A percentile compares a stretch with the other conserved stretches of the same genome.
phyloP scores from a whole-genome alignment of 2,329 filamentous ascomycete genomes.

The Ophiostoma pallidulum region DNA sequence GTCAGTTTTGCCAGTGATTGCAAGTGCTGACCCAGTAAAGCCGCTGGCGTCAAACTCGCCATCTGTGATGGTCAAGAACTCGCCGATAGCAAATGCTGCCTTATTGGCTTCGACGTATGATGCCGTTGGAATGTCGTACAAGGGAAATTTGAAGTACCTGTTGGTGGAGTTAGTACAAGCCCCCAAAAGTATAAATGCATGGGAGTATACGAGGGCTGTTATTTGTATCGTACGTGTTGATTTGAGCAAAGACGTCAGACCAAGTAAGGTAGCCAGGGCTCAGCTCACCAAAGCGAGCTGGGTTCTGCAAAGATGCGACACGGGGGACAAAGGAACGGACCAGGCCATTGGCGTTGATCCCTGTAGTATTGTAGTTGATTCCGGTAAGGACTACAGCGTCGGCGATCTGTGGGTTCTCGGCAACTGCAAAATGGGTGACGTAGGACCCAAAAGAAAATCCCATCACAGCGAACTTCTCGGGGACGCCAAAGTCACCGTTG shows the following conservation, averaged over 20 bases:
- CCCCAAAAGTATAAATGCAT: too few species aligned
- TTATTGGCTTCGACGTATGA: background rate
- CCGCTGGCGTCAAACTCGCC: background rate
- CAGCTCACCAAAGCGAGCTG: background rate
- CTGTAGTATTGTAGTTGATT: constrained; percentile 2
- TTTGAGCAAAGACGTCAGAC: background rate
- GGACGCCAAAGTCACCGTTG: background rate
- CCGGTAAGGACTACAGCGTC: background rate
- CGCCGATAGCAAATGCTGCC: constrained; percentile 3
- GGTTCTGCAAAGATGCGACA: background rate
- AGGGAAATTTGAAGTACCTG: constrained; percentile 3
- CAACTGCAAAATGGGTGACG: constrained; percentile 1
- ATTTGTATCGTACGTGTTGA: background rate
- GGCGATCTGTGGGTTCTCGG: background rate
- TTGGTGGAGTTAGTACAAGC: background rate
- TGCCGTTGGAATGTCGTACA: background rate
- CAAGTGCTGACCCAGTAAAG: background rate
- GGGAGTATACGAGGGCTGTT: too few species aligned
- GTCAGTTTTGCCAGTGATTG: background rate
- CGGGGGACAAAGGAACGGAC: background rate
- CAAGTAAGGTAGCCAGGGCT: background rate
- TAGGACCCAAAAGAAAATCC: constrained; percentile 1
- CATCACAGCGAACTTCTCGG: background rate
- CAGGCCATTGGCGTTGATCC: constrained; percentile 1
- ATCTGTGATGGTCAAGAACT: constrained; percentile 1